Evolutionary conservation across 164 flowering plant genomes (phyloP), one percentile per base, ranked within the genome.

Genomic region (Protea cynaroides): DNA sequence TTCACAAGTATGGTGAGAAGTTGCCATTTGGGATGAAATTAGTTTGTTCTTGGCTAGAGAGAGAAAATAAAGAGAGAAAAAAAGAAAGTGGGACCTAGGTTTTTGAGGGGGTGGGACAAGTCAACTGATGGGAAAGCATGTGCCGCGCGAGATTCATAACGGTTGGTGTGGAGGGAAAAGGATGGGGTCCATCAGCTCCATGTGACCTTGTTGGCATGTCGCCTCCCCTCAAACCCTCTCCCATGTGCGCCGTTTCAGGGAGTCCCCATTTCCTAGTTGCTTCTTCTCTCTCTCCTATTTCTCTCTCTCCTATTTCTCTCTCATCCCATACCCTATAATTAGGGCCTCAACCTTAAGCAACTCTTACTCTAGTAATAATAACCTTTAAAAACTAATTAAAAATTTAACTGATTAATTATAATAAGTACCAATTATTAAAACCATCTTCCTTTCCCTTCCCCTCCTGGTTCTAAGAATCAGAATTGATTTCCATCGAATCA

Each of bases 161-260:
- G 46, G 46, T 8, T 2, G 65, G 49, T 55, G 50, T 52, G 49
- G 68, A 24, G 59, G 34, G 47, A 23, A 25, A 29, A 5, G 21
- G 37, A 7, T n/a, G 72, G 78, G 77, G 1, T 76, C 79, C 75
- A 63, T 50, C 34, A 62, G 66, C 58, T 40, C 67, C 84, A 83
- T 78, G 91, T 84, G 91, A 78, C 58, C 38, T 36, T 84, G 84
- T 76, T 79, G 75, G 85, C 63, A 24, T 80, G 84, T 79, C 82
- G 51, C 79, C 71, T 62, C 55, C 76, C 67, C 65, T 67, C 81
- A 65, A 74, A 79, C 81, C 85, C 85, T 69, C 69, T 74, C 76
- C 52, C 86, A 82, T 86, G 86, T 82, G 85, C 88, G 76, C 78
- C 83, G 83, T 75, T 75, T 63, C 72, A 15, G 52, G 52, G 52